Percentiles rank a stretch among this genome's conserved stretches.
Evolutionary conservation across 1,284 basidiomycete species (phyloP).

Genomic region (Trametes versicolor): DNA sequence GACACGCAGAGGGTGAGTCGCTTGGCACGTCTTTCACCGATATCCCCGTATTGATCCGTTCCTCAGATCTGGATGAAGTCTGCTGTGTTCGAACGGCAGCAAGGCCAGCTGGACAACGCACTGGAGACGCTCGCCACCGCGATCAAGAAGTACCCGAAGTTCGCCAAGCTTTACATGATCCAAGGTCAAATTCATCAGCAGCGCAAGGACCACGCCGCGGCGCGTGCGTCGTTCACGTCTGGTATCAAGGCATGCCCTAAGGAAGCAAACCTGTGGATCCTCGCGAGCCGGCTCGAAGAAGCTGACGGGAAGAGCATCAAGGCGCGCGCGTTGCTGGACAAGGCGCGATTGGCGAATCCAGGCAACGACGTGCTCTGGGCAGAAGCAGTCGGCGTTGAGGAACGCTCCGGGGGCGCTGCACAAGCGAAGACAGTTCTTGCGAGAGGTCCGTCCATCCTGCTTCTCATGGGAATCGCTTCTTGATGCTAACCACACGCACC

Average conservation of each 20-base stretch:
- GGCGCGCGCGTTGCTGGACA: conserved; percentile 92
- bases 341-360: conserved; percentile 87
- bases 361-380: conserved; percentile 90
- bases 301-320: conserved; percentile 90
- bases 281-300: conserved; percentile 90
- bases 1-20: conserved; percentile 86
- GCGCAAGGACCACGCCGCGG: conserved; percentile 66
- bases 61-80: conserved; percentile 98
- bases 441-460: conserved; percentile 57
- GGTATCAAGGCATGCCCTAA: conserved; percentile 89
- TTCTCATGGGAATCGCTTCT: background rate
- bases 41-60: background rate
- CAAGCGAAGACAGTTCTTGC: conserved; percentile 90
- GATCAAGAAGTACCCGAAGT: conserved; percentile 84
- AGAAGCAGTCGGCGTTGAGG: conserved; percentile 91
- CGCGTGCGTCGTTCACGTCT: conserved; percentile 81
- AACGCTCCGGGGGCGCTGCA: conserved; percentile 78
- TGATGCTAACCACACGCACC: conserved; percentile 4
- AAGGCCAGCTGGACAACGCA: conserved; percentile 80
- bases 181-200: conserved; percentile 90
- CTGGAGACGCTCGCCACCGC: conserved; percentile 81
- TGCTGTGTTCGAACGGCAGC: conserved; percentile 92
- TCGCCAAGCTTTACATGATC: conserved; percentile 95
- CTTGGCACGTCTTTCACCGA: conserved; percentile 8
- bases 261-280: conserved; percentile 87